A percentile compares a stretch with the other conserved stretches of the same genome.
Evolutionary conservation across 2,329 filamentous ascomycete genomes (phyloP).

Genomic region (Pseudogymnoascus sp.): DNA sequence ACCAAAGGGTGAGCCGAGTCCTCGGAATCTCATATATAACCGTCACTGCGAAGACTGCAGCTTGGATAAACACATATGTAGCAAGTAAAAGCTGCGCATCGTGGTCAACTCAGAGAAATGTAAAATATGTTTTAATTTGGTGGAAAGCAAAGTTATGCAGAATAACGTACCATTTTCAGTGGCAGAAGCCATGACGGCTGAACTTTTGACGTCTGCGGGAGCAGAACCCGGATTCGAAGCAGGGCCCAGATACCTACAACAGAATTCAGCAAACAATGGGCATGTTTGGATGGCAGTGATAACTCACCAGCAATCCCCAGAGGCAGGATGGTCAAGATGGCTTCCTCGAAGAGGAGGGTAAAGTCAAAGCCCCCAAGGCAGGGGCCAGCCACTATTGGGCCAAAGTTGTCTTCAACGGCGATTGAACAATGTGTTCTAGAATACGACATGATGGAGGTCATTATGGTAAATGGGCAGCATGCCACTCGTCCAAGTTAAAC

Average conservation of each 20-base stretch:
- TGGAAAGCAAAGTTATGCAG: not conserved
- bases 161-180: not conserved
- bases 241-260: not conserved
- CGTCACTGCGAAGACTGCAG: not conserved
- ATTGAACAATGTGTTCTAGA: not conserved
- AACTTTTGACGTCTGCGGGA: not conserved
- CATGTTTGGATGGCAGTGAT: not conserved
- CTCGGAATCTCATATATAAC: not conserved
- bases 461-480: not conserved
- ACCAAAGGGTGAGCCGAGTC: not conserved
- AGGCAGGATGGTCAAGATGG: constrained; percentile 15
- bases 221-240: not conserved
- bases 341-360: constrained; percentile 27
- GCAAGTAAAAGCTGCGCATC: not conserved
- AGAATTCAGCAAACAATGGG: not conserved
- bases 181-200: not conserved
- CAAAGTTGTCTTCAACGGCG: constrained; percentile 13
- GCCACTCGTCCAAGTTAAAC: not conserved
- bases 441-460: not conserved
- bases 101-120: not conserved
- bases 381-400: constrained; percentile 11
- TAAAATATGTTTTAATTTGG: not conserved
- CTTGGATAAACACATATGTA: not conserved
- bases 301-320: not conserved
- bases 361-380: constrained; percentile 22